Conservation (phyloP, 768 basidiomycete species). For the Pisolithus microcarpus region DNA sequence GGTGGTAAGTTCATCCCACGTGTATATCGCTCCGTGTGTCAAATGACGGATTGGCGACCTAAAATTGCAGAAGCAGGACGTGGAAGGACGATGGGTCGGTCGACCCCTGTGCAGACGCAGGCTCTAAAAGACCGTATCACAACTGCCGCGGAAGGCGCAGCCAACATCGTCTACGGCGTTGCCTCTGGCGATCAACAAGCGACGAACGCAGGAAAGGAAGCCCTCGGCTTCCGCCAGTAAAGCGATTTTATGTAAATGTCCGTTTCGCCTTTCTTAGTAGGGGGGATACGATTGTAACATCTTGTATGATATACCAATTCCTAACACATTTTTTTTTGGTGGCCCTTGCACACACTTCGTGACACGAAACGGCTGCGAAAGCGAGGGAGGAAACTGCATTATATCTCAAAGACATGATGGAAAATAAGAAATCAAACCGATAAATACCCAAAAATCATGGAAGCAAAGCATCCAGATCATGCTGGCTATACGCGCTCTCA, state of each 20-base stretch:
- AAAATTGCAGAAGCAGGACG: background rate
- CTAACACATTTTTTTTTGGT: too few species aligned
- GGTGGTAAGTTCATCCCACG: conserved; percentile 17
- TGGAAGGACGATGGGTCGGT: background rate
- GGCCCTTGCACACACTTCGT: too few species aligned
- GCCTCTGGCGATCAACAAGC: conserved; percentile 30
- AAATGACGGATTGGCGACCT: background rate
- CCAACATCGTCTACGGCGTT: conserved; percentile 32
- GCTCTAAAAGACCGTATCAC: conserved; percentile 20
- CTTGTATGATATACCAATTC: background rate
- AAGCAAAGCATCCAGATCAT: conserved; percentile 41
- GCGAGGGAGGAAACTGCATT: background rate
- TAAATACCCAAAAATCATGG: conserved; percentile 8
- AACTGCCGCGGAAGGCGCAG: conserved; percentile 27
- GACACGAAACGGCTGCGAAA: background rate
- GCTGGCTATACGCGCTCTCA: conserved; percentile 46
- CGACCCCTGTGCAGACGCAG: background rate
- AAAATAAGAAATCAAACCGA: background rate
- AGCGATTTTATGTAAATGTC: background rate
- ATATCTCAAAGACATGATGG: background rate
- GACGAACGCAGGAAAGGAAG: conserved; percentile 29
- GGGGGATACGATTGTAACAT: background rate
- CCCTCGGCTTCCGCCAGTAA: conserved; percentile 8
- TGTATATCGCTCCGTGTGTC: background rate
- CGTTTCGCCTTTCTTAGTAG: background rate